Base-by-base conservation (phyloP, 352 stramenopile species). In the Elongisporangium anandrum region DNA sequence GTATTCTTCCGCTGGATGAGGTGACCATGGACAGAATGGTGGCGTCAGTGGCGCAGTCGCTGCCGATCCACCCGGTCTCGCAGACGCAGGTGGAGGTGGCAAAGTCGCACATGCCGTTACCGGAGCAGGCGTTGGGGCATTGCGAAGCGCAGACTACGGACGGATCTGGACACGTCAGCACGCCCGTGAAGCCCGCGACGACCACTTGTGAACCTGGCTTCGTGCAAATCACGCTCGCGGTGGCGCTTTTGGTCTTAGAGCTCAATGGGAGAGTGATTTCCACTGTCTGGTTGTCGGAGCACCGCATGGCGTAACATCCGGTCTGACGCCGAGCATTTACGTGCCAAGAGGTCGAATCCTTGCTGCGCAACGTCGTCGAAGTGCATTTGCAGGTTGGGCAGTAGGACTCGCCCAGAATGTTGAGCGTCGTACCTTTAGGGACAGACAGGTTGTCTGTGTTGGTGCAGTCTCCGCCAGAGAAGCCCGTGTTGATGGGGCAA, bases 401-500 rank as follows among this genome's bases (percentile, higher is more conserved):
- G 61, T 95, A 93, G 0, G 75, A 79, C 61, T 95, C 85, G 4
- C 85, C 85, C 6, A 92, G 54, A 19, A 93, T 87, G 58, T 93
- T 94, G 65, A 89, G 75, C 8, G 52, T 72, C 16, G 81, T 88
- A 20, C 69, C 69, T 0, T 61, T 50, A 1, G 82, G 73, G 8
- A 64, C 57, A 0, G 73, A 61, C 15, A 94, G 70, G 51, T 95
- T 95, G 39, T 48, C 59, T 8, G 69, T 59, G 47, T 79, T 69
- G n/a, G 69, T 66, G 62, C 85, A 95, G 61, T 95, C 83, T 45
- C 83, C 83, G 21, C 71, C 71, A 9, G 68, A 62, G 58, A 83
- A 92, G 47, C 81, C 85, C 34, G 81, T 74, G 49, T 92, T 91
- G 50, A 93, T 77, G 4, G 85, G 85, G 49, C 83, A 95, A 56